A percentile compares a stretch with the other conserved stretches of the same genome.
These are phyloP conservation scores for Parietichytrium sp. DNA, from an alignment of 108 stramenopile species.

Conservation along the genomic window DNA sequence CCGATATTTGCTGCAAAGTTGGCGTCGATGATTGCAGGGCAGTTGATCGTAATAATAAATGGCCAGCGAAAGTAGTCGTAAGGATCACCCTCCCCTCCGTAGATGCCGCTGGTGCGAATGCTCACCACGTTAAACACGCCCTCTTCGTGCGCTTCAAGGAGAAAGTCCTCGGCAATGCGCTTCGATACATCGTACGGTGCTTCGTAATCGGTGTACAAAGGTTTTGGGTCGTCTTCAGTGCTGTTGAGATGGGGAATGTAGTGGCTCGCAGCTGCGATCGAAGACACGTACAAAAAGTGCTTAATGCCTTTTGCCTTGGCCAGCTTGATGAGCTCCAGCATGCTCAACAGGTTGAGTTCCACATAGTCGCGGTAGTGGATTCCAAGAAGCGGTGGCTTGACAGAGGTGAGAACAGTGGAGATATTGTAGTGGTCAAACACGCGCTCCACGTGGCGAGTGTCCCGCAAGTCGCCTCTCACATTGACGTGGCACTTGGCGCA, in stretches of 20 bases:
- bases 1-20: slow-evolving; percentile 22
- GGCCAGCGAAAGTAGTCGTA: slow-evolving; percentile 2
- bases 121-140: not conserved
- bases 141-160: not conserved
- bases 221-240: not conserved
- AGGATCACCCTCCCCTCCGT: not conserved
- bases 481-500: slow-evolving; percentile 17
- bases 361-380: slow-evolving; percentile 21
- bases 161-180: slow-evolving; percentile 16
- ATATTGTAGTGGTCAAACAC: not conserved
- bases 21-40: not conserved
- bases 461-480: slow-evolving; percentile 11
- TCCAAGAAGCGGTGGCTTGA: slow-evolving; percentile 4
- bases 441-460: slow-evolving; percentile 6
- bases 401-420: not conserved
- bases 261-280: slow-evolving; percentile 17
- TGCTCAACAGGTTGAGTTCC: slow-evolving; percentile 28
- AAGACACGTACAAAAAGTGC: slow-evolving; percentile 27
- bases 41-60: not conserved
- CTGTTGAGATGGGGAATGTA: not conserved
- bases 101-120: slow-evolving; percentile 24
- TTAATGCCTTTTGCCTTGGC: slow-evolving; percentile 27
- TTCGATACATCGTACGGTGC: slow-evolving; percentile 36
- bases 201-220: slow-evolving; percentile 4
- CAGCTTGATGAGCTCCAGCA: slow-evolving; percentile 20